Evolutionary conservation across 2,329 filamentous ascomycete species (phyloP).

Genomic region (Arachnomyces sp.): DNA sequence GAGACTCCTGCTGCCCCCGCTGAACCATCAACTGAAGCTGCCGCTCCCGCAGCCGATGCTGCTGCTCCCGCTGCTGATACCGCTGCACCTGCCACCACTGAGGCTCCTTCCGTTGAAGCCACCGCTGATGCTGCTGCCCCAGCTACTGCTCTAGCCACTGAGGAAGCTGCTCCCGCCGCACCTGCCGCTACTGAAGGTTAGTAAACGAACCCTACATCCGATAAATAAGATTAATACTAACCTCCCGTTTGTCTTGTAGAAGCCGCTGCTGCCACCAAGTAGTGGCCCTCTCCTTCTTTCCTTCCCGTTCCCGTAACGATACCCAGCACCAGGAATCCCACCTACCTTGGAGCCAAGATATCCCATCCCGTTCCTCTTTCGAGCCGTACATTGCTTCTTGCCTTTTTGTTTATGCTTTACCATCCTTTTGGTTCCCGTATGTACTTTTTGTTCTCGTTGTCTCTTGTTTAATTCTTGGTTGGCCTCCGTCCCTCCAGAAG

Average conservation of each 20-base stretch:
- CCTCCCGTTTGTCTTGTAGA: constrained; percentile 1
- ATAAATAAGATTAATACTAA: neutral
- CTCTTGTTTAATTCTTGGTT: too few relatives aligned
- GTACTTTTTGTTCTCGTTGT: too few relatives aligned
- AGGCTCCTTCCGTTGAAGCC: constrained; percentile 4
- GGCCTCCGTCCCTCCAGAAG: too few relatives aligned
- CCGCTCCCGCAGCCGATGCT: constrained; percentile 5
- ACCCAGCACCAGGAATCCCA: too few relatives aligned
- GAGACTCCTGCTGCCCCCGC: constrained; percentile 2
- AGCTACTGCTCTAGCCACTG: constrained; percentile 2
- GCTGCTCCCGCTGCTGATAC: constrained; percentile 4
- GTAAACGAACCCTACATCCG: neutral
- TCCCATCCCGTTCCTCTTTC: too few relatives aligned
- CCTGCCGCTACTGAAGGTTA: constrained; percentile 1
- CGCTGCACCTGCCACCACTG: constrained; percentile 1
- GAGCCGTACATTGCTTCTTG: too few relatives aligned
- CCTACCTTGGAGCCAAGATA: too few relatives aligned
- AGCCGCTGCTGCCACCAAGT: constrained; percentile 1
- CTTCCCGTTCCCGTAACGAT: too few relatives aligned
- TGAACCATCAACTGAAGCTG: constrained; percentile 2
- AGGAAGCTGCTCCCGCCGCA: constrained; percentile 3
- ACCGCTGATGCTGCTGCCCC: neutral
- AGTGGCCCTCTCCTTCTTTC: too few relatives aligned
- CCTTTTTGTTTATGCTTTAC: too few relatives aligned
- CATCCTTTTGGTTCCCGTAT: too few relatives aligned